These are phyloP conservation scores for Aspergillus ibericus DNA, from an alignment of 2,329 filamentous ascomycete species.

Conservation along the genomic window DNA sequence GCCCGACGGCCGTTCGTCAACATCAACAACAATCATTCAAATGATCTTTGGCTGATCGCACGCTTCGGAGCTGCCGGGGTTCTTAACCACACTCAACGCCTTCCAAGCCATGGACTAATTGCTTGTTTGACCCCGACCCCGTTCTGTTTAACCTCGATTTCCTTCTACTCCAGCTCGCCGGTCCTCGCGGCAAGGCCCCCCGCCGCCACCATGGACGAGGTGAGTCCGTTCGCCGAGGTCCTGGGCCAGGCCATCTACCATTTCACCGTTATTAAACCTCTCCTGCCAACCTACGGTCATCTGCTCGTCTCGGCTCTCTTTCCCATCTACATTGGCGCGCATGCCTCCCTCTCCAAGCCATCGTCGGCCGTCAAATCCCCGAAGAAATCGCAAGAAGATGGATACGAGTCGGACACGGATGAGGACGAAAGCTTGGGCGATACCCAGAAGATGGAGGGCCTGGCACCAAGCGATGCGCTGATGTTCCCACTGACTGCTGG, in stretches of 20 bases:
- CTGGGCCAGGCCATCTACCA: slow-evolving; percentile 46
- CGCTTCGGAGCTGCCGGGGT: too few species aligned
- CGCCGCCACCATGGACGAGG: slow-evolving; percentile 30
- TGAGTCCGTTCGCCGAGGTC: slow-evolving; percentile 40
- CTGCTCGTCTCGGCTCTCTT: slow-evolving; percentile 69
- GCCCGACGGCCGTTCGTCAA: too few species aligned
- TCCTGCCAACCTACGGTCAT: slow-evolving; percentile 60
- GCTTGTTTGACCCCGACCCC: too few species aligned
- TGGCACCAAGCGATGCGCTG: slow-evolving; percentile 77
- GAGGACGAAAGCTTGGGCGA: slow-evolving; percentile 56
- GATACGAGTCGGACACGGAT: slow-evolving; percentile 38
- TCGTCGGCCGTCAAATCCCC: slow-evolving; percentile 70
- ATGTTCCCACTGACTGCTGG: slow-evolving; percentile 80
- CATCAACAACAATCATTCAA: too few species aligned
- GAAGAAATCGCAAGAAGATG: slow-evolving; percentile 46
- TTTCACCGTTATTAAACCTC: slow-evolving; percentile 43
- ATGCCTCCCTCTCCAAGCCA: slow-evolving; percentile 81
- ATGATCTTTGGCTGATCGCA: too few species aligned
- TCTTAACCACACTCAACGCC: too few species aligned
- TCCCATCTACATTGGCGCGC: slow-evolving; percentile 80
- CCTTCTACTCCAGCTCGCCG: neutral
- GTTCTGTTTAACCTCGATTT: too few species aligned
- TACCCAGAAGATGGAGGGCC: slow-evolving; percentile 62
- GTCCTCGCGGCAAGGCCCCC: neutral
- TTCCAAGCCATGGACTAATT: too few species aligned